These are phyloP conservation scores for Globisporangium solare DNA, from an alignment of 352 stramenopile species.

Conservation along the genomic window DNA sequence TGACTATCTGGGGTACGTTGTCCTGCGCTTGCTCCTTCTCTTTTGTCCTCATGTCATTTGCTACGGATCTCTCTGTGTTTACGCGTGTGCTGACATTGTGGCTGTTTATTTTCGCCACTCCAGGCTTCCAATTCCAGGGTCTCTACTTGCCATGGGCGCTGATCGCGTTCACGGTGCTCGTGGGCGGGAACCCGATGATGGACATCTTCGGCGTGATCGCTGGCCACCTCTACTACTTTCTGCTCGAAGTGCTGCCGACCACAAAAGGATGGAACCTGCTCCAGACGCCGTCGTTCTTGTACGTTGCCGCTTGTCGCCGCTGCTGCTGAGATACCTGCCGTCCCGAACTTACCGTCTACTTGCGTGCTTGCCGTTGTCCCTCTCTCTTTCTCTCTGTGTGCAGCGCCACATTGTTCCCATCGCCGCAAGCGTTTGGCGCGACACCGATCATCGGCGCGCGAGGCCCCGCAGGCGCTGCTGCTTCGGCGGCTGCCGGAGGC, in stretches of 20 bases:
- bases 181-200: conserved; percentile 83
- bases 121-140: conserved; percentile 84
- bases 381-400: background rate
- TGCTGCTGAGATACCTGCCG: conserved; percentile 9
- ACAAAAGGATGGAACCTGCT: conserved; percentile 84
- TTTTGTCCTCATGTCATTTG: background rate
- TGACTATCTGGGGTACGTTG: conserved; percentile 74
- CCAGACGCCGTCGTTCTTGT: conserved; percentile 82
- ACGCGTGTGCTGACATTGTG: background rate
- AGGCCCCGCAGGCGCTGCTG: conserved; percentile 10
- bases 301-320: conserved; percentile 30
- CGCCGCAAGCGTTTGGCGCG: conserved; percentile 31
- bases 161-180: conserved; percentile 86
- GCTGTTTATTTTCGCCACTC: background rate
- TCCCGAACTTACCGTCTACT: background rate
- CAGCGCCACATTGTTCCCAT: conserved; percentile 65
- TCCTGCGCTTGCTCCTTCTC: no score
- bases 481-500: conserved; percentile 11
- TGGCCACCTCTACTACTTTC: conserved; percentile 89
- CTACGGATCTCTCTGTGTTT: conserved; percentile 1
- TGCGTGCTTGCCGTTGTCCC: background rate
- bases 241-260: conserved; percentile 81
- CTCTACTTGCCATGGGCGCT: conserved; percentile 87
- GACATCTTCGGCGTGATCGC: conserved; percentile 83
- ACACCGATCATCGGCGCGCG: conserved; percentile 62